phyloP scores from a whole-genome alignment of 208 protist genomes.

The Leishmania turanica region DNA sequence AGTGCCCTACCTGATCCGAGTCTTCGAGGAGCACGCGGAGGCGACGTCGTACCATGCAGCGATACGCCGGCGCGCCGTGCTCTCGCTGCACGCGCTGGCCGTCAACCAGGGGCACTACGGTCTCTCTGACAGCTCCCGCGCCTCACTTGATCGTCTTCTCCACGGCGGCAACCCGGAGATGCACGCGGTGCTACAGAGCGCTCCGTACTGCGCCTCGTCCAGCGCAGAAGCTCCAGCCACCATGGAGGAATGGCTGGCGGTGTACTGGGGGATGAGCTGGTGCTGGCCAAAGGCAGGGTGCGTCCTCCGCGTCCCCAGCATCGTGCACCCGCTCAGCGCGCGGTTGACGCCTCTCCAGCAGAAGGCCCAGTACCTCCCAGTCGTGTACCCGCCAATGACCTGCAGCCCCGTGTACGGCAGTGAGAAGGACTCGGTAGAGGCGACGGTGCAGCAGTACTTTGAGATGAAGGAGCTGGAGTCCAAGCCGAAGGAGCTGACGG shows the following conservation, averaged over 20 bases:
- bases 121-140: slow-evolving; percentile 45
- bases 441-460: slow-evolving; percentile 75
- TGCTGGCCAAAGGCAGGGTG: slow-evolving; percentile 87
- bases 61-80: slow-evolving; percentile 56
- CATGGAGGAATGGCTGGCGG: slow-evolving; percentile 43
- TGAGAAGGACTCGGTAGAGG: slow-evolving; percentile 58
- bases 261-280: slow-evolving; percentile 68
- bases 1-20: slow-evolving; percentile 66
- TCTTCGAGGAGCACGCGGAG: slow-evolving; percentile 49
- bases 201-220: slow-evolving; percentile 9
- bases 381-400: slow-evolving; percentile 65
- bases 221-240: slow-evolving; percentile 19
- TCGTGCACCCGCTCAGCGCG: slow-evolving; percentile 34
- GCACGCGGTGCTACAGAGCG: slow-evolving; percentile 35
- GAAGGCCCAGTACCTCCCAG: slow-evolving; percentile 53
- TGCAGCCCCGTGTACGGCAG: slow-evolving; percentile 67
- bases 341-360: slow-evolving; percentile 19
- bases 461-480: slow-evolving; percentile 65
- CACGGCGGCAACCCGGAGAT: slow-evolving; percentile 42
- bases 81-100: slow-evolving; percentile 60
- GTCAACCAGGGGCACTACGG: slow-evolving; percentile 72
- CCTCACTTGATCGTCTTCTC: slow-evolving; percentile 46
- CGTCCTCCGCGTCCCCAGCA: slow-evolving; percentile 45
- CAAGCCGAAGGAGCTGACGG: slow-evolving; percentile 43
- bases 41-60: slow-evolving; percentile 42